Evolutionary conservation across 2,329 filamentous ascomycete species (phyloP), one percentile per base, ranked within the genome.

Genomic region (Aspergillus niger): DNA sequence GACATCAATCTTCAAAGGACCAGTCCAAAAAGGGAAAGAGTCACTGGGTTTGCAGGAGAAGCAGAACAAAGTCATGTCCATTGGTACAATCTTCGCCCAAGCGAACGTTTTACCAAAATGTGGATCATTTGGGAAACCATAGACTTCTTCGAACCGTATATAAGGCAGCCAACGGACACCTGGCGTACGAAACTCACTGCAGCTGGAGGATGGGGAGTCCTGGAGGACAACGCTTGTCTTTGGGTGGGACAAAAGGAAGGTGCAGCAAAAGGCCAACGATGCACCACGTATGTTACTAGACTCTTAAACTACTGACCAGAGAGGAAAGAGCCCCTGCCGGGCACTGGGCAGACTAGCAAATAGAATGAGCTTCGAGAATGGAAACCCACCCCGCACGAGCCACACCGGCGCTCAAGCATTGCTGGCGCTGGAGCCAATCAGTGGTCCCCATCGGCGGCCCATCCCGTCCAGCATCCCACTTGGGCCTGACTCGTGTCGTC

Each of bases 401-500:
- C 62, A 64, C 55, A 52, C 48, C 47, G 47, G 63, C 38, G 55
- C 38, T 50, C 44, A 39, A 60, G 38, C 47, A 52, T 54, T 28
- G 53, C 32, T 43, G 24, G 28, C 52, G 55, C 48, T 49, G 36
- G 47, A 28, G 30, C 63, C 62, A 64, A 62, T 62, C 47, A 64
- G 49, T 52, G 41, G 17, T 49, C 30, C 54, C 22, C 22, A 49
- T 59, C 60, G 55, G 60, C 57, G 62, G 50, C 48, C 54, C 59
- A 63, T 62, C 55, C 57, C 53, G 53, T 55, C 26, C 32, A 57
- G 20, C 26, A 58, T 61, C 47, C 59, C 52, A 60, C 57, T 49
- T 38, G 11, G 41, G 11, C 47, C 64, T 66, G 63, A 67, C 65
- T 67, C 63, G 59, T 66, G 65, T 67, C 63, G 65, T 67, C 65